Evolutionary conservation across 441 rosid species (phyloP).

Genomic region (Syzygium malaccense): DNA sequence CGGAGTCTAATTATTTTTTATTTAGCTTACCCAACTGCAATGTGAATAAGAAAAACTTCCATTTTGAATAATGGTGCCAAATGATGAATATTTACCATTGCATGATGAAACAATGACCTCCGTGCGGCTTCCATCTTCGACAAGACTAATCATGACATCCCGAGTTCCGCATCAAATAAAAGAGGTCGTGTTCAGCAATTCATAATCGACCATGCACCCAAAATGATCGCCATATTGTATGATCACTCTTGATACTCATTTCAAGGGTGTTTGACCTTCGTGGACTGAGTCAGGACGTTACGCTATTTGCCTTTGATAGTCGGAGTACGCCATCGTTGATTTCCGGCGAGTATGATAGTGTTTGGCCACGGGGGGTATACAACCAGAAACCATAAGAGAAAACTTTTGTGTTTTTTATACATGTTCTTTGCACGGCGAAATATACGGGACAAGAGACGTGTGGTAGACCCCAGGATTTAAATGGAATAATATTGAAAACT

Average conservation of each 20-base stretch:
- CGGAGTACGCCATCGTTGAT: not conserved
- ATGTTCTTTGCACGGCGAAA: too few species aligned
- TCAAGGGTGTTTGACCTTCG: fast-evolving
- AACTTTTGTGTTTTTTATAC: too few species aligned
- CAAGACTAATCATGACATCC: not conserved
- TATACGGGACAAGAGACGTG: not conserved
- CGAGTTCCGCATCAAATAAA: not conserved
- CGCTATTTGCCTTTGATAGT: not conserved
- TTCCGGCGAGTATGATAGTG: not conserved
- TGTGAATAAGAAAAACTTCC: not conserved
- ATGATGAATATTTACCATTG: not conserved
- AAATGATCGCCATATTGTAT: not conserved
- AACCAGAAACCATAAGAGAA: too few species aligned
- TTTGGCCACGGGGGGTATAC: too few species aligned
- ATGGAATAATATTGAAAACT: not conserved
- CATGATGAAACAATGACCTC: not conserved
- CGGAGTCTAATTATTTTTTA: not conserved
- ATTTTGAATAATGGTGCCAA: fast-evolving
- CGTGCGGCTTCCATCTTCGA: not conserved
- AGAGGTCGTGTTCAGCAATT: not conserved
- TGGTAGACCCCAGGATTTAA: not conserved
- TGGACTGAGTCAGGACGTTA: not conserved
- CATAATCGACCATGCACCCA: not conserved
- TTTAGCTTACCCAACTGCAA: not conserved
- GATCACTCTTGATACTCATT: not conserved